Evolutionary conservation across 352 stramenopile species (phyloP).

Genomic region (Plasmopara halstedii): DNA sequence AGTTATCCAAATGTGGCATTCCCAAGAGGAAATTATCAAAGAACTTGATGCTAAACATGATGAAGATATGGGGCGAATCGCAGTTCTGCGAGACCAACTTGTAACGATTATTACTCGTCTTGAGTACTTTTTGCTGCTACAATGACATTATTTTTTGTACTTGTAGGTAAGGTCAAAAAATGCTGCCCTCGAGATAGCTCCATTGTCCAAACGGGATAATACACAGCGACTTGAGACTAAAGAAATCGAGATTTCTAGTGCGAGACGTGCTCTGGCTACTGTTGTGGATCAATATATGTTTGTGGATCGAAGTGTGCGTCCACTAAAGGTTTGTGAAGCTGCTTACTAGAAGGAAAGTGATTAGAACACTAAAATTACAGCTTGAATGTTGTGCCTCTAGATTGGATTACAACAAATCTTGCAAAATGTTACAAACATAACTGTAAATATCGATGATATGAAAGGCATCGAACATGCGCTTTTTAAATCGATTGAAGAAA

Average conservation of each 20-base stretch:
- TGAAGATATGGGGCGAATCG: constrained; percentile 47
- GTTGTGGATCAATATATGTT: constrained; percentile 82
- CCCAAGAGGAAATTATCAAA: constrained; percentile 57
- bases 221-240: constrained; percentile 64
- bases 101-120: constrained; percentile 20
- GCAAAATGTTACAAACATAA: constrained; percentile 64
- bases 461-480: constrained; percentile 46
- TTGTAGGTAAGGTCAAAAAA: constrained; percentile 39
- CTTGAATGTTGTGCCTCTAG: constrained; percentile 15
- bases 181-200: constrained; percentile 39
- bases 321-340: constrained; percentile 48
- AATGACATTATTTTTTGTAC: not conserved
- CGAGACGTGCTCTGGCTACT: constrained; percentile 51
- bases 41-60: constrained; percentile 62
- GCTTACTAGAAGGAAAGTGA: not conserved
- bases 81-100: constrained; percentile 45
- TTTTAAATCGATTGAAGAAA: constrained; percentile 57
- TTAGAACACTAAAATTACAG: not conserved
- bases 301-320: constrained; percentile 66
- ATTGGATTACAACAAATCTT: constrained; percentile 78
- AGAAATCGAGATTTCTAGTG: constrained; percentile 53
- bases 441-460: constrained; percentile 64
- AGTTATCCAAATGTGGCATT: constrained; percentile 56
- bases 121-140: not conserved
- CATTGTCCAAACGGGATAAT: constrained; percentile 52